phyloP scores from a whole-genome alignment of 805 yeast genomes.

The Candida oleophila region DNA sequence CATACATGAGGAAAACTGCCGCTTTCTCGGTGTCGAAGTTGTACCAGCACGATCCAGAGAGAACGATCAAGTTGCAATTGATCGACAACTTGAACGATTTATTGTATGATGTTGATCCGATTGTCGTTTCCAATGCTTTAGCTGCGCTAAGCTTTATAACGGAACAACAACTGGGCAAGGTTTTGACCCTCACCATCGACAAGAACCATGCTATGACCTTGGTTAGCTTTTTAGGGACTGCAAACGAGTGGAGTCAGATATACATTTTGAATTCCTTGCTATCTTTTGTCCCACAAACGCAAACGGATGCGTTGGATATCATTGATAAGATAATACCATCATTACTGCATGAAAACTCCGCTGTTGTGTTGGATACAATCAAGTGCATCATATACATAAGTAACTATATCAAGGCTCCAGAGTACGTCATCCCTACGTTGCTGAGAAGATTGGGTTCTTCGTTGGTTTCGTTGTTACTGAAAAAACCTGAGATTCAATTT shows the following conservation, averaged over 20 bases:
- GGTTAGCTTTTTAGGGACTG: slow-evolving; percentile 31
- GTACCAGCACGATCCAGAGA: slow-evolving; percentile 52
- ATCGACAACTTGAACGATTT: slow-evolving; percentile 49
- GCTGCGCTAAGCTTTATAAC: slow-evolving; percentile 66
- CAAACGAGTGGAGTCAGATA: slow-evolving; percentile 73
- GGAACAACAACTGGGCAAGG: slow-evolving; percentile 42
- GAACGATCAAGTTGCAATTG: slow-evolving; percentile 44
- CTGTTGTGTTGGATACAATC: slow-evolving; percentile 76
- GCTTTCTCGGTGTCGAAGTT: slow-evolving; percentile 67
- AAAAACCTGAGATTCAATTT: slow-evolving; percentile 82
- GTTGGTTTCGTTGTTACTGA: slow-evolving; percentile 63
- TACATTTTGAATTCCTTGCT: slow-evolving; percentile 64
- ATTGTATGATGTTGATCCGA: slow-evolving; percentile 55
- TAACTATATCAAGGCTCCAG: slow-evolving; percentile 64
- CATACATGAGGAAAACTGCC: slow-evolving; percentile 67
- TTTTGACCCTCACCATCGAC: slow-evolving; percentile 54
- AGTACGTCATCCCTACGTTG: slow-evolving; percentile 52
- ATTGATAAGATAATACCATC: slow-evolving; percentile 68
- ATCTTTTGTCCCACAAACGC: slow-evolving; percentile 67
- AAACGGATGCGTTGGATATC: slow-evolving; percentile 63
- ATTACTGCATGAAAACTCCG: slow-evolving; percentile 75
- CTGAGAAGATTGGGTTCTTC: slow-evolving; percentile 65
- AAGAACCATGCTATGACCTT: slow-evolving; percentile 39
- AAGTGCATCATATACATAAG: slow-evolving; percentile 69
- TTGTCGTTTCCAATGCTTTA: slow-evolving; percentile 70